These are phyloP conservation scores for Klebsormidium nitens DNA, from an alignment of 139 green algal species.

Conservation along the genomic window DNA sequence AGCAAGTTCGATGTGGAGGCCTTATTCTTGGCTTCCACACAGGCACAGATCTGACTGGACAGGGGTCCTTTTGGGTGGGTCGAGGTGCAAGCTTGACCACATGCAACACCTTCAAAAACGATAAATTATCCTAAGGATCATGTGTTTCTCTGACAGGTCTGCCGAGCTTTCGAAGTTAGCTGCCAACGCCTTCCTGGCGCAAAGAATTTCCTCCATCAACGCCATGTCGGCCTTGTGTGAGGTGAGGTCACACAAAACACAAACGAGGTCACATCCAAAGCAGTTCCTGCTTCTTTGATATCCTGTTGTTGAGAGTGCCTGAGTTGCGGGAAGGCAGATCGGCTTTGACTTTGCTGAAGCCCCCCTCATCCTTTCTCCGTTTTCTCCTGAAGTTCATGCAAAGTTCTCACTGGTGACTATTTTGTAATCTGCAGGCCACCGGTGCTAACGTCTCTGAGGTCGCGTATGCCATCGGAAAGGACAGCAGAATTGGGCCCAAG, in stretches of 20 bases:
- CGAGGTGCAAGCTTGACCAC: no score
- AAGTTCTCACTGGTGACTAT: background rate
- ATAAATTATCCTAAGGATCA: background rate
- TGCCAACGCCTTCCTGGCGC: constrained; percentile 70
- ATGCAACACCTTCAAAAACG: no score
- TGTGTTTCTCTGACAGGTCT: constrained; percentile 18
- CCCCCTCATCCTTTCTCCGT: no score
- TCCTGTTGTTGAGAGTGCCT: background rate
- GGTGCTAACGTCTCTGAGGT: constrained; percentile 90
- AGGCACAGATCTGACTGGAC: no score
- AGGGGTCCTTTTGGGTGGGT: no score
- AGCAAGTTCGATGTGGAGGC: no score
- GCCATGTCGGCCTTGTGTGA: constrained; percentile 97
- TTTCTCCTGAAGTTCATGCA: background rate
- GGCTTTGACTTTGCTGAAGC: no score
- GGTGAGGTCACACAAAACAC: constrained; percentile 1
- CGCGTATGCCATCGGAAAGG: constrained; percentile 82
- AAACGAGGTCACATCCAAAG: no score
- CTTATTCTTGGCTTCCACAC: no score
- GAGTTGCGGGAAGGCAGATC: background rate
- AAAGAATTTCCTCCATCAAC: constrained; percentile 99
- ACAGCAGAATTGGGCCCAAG: constrained; percentile 92
- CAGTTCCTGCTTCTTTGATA: no score
- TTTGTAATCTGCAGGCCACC: constrained; percentile 60
- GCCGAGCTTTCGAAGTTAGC: constrained; percentile 98